Percentiles rank a stretch among this genome's conserved stretches.
Conservation (phyloP, 495 filamentous ascomycete species). For the Hypoxylon crocopeplum region DNA sequence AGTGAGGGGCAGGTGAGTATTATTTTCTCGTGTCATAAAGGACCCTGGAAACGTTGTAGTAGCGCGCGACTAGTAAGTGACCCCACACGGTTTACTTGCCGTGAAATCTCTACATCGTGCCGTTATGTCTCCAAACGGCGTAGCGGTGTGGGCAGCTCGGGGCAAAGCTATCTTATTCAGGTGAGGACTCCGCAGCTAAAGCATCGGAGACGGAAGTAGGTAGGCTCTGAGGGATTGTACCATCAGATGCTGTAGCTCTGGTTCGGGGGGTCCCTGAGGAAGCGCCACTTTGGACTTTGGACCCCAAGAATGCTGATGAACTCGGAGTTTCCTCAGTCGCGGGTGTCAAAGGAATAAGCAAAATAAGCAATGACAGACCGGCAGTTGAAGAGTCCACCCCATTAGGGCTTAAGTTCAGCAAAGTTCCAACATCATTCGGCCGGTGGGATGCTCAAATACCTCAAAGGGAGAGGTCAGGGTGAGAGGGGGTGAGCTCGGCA, state of each 20-base stretch:
- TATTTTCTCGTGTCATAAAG: constrained; percentile 23
- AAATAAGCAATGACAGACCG: constrained; percentile 10
- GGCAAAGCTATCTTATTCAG: constrained; percentile 19
- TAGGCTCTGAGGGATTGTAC: constrained; percentile 15
- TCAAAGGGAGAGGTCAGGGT: constrained; percentile 8
- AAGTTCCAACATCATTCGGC: neutral
- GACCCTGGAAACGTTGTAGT: constrained; percentile 22
- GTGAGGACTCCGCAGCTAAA: constrained; percentile 16
- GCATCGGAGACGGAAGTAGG: constrained; percentile 6
- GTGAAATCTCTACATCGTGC: constrained; percentile 22
- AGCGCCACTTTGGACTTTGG: no score
- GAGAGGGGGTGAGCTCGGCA: constrained; percentile 26
- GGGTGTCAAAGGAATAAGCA: constrained; percentile 4
- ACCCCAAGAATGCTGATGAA: no score
- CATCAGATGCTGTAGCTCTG: no score
- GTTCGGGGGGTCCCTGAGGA: no score
- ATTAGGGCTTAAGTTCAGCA: constrained; percentile 8
- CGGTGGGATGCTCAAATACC: constrained; percentile 13
- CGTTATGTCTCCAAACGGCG: constrained; percentile 28
- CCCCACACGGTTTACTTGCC: constrained; percentile 36
- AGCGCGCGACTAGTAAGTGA: constrained; percentile 12
- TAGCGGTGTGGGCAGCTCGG: constrained; percentile 30
- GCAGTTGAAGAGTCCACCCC: constrained; percentile 20
- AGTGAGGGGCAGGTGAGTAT: constrained; percentile 20
- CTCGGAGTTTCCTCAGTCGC: constrained; percentile 17